A percentile compares a stretch with the other conserved stretches of the same genome.
Conservation (phyloP, 2,329 filamentous ascomycete species). For the Cladobotryum protrusum region DNA sequence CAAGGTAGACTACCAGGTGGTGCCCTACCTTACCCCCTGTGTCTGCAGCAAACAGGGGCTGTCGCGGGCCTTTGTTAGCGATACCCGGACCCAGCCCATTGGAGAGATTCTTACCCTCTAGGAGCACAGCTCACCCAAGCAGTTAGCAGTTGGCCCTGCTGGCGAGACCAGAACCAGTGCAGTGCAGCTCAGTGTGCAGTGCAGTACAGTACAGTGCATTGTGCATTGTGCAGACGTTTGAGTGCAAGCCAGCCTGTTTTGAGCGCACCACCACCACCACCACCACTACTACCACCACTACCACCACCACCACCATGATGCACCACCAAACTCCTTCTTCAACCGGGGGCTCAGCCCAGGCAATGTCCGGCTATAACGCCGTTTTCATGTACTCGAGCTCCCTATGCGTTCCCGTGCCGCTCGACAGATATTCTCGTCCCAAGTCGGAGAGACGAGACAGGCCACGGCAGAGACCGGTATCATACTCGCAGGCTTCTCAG, state of each 20-base stretch:
- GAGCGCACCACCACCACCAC: neutral
- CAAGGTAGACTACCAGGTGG: too few species aligned
- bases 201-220: neutral
- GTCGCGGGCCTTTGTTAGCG: neutral
- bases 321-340: neutral
- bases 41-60: slow-evolving; percentile 8
- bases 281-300: neutral
- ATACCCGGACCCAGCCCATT: neutral
- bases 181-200: neutral
- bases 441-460: neutral
- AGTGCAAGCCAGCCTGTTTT: neutral
- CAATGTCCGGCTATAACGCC: slow-evolving; percentile 6
- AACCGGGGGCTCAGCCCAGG: neutral
- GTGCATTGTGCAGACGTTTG: neutral
- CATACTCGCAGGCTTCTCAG: neutral
- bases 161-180: neutral
- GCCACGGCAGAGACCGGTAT: neutral
- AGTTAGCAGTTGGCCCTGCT: neutral
- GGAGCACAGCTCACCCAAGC: neutral
- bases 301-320: slow-evolving; percentile 1
- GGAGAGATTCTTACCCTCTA: neutral
- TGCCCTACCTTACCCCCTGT: too few species aligned
- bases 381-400: slow-evolving; percentile 8
- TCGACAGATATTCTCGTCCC: neutral
- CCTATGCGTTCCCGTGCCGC: slow-evolving; percentile 7